Evolutionary conservation across 768 basidiomycete genomes (phyloP), one percentile per base, ranked within the genome.

Genomic region (Podaxis sp.): DNA sequence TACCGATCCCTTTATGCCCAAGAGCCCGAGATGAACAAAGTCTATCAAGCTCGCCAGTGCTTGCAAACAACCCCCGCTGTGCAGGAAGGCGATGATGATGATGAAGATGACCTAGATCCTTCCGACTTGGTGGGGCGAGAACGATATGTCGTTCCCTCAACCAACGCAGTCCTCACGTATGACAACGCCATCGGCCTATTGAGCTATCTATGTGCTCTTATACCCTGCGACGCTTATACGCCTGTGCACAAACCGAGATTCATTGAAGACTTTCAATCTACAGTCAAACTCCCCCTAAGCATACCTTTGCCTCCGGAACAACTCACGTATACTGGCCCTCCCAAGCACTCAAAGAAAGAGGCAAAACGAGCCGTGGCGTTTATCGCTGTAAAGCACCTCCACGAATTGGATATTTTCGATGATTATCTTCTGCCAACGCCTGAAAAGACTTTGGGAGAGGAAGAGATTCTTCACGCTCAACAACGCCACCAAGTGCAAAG

Each of bases 321-420:
- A 54, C 80, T 90, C 11, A 68, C 76, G 2, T 90, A 81, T 62
- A 68, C 74, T 13, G 91, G 91, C 0, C 88, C 90, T 3, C 62
- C 57, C 4, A 83, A 81, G 59, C 74, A 78, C 47, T 83, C 90
- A 11, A 95, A 93, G 70, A 86, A 82, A 62, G 91, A 91, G 67
- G 93, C 94, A 0, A 91, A 86, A 66, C 86, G 93, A 5, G 89
- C 89, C 2, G 92, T 84, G 10, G 90, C 92, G 0, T 95, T 92
- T 69, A 72, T 84, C 62, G 93, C 89, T 2, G 90, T 92, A 21
- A 86, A 83, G 65, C 76, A 77, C 2, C 78, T 96, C 14, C 82
- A 87, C 62, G 75, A 77, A 28, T 74, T 91, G n/a, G 82, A 88
- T 28, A 87, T 91, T 4, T 88, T 95, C 65, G 88, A 95, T 66